Conservation (phyloP, 495 filamentous ascomycete species). For the Paragyromitra xinjiangensis region DNA sequence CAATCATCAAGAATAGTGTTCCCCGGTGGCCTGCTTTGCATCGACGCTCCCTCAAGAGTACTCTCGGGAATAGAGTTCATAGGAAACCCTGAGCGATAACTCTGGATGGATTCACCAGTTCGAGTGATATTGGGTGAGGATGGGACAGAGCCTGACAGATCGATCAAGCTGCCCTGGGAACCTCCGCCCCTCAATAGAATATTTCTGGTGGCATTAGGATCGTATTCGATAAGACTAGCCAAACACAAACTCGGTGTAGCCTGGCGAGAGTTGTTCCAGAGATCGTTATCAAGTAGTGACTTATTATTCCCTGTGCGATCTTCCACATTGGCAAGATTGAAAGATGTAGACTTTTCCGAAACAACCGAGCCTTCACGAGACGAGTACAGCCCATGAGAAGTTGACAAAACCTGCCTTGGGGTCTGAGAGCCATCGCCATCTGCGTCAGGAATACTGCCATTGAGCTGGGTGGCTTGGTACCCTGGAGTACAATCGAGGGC, state of each 20-base stretch:
- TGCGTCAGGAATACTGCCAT: background rate
- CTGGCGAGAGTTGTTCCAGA: background rate
- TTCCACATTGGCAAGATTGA: background rate
- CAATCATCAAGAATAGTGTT: conserved; percentile 11
- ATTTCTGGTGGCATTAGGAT: background rate
- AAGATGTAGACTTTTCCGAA: background rate
- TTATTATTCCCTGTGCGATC: background rate
- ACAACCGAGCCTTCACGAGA: background rate
- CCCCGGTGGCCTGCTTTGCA: background rate
- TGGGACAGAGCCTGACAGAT: conserved; percentile 5
- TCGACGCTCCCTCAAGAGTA: background rate
- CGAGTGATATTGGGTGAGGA: conserved; percentile 5
- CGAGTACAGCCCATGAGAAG: background rate
- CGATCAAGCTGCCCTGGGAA: conserved; percentile 8
- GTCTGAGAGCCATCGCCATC: conserved; percentile 13
- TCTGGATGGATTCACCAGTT: background rate
- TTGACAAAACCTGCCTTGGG: background rate
- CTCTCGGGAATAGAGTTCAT: background rate
- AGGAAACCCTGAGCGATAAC: background rate
- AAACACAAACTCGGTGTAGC: conserved; percentile 20
- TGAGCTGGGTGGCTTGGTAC: background rate
- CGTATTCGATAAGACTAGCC: conserved; percentile 8
- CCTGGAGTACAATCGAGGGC: too few relatives aligned
- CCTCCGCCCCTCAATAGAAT: background rate
- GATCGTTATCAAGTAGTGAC: background rate